A percentile compares a stretch with the other conserved stretches of the same genome.
Conservation (phyloP, 2,329 filamentous ascomycete species). For the Coniochaeta pulveracea region DNA sequence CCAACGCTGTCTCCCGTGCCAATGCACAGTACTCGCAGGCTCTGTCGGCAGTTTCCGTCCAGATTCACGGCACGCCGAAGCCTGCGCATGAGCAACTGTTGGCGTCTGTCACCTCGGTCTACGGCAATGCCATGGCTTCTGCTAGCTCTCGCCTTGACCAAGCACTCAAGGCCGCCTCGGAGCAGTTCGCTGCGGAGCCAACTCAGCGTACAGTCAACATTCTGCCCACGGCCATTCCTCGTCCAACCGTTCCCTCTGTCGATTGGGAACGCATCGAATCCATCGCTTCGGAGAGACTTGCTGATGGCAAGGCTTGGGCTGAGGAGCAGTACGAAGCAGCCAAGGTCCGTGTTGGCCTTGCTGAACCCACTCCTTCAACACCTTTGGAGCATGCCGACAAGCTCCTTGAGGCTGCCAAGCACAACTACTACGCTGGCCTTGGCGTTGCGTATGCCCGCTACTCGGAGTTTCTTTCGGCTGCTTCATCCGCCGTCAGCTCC, state of each 20-base stretch:
- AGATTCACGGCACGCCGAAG: conserved; percentile 57
- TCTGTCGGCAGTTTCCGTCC: conserved; percentile 53
- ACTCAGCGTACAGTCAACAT: conserved; percentile 28
- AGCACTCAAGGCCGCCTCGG: conserved; percentile 41
- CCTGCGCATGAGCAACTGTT: conserved; percentile 60
- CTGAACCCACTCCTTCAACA: conserved; percentile 44
- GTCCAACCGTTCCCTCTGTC: conserved; percentile 19
- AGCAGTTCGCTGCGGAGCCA: conserved; percentile 34
- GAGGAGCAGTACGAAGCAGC: conserved; percentile 60
- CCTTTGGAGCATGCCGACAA: conserved; percentile 37
- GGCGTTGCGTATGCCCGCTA: conserved; percentile 72
- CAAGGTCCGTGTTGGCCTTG: conserved; percentile 52
- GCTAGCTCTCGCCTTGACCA: conserved; percentile 48
- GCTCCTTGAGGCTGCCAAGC: conserved; percentile 49
- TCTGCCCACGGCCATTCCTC: conserved; percentile 16
- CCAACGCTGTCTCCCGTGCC: conserved; percentile 52
- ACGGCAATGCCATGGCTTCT: conserved; percentile 51
- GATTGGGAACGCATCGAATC: conserved; percentile 43
- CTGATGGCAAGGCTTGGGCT: conserved; percentile 59
- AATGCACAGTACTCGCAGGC: conserved; percentile 59
- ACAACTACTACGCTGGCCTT: conserved; percentile 66
- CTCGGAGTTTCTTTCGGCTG: conserved; percentile 60
- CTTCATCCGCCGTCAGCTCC: conserved; percentile 56
- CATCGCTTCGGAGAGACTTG: conserved; percentile 58
- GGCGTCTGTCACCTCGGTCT: conserved; percentile 56